Conservation (phyloP, 306 rosid genomes). For the Mimosa pudica region DNA sequence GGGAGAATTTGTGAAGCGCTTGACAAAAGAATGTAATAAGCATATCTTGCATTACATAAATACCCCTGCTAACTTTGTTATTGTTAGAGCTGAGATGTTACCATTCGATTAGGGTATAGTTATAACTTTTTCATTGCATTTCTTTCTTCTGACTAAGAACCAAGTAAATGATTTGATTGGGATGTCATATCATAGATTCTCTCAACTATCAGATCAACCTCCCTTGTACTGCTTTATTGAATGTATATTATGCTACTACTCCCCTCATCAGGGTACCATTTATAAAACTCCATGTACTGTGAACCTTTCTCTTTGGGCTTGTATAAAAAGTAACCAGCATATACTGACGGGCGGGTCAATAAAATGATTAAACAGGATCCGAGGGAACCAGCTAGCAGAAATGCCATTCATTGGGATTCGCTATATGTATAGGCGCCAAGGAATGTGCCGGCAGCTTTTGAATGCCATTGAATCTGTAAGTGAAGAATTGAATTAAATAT, state of each 20-base stretch:
- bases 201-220: neutral
- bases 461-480: constrained; percentile 61
- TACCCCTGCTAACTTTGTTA: neutral
- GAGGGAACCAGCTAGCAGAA: constrained; percentile 69
- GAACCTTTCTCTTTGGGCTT: neutral
- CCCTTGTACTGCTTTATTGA: neutral
- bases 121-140: neutral
- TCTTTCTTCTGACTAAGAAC: neutral
- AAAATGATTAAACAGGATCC: constrained; percentile 59
- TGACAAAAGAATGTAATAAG: too few species aligned
- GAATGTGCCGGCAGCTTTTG: constrained; percentile 72
- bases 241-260: neutral
- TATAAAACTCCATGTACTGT: neutral
- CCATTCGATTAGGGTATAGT: constrained; percentile 8
- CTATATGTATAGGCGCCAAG: constrained; percentile 58
- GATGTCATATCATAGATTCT: neutral
- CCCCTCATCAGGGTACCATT: neutral
- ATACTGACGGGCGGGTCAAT: constrained; percentile 19
- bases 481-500: constrained; percentile 20
- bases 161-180: neutral
- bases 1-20: neutral
- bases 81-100: constrained; percentile 12
- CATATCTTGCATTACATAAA: neutral
- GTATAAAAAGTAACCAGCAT: neutral
- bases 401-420: constrained; percentile 80